These are phyloP conservation scores for Crucibulum laeve DNA, from an alignment of 768 basidiomycete genomes.

Conservation along the genomic window DNA sequence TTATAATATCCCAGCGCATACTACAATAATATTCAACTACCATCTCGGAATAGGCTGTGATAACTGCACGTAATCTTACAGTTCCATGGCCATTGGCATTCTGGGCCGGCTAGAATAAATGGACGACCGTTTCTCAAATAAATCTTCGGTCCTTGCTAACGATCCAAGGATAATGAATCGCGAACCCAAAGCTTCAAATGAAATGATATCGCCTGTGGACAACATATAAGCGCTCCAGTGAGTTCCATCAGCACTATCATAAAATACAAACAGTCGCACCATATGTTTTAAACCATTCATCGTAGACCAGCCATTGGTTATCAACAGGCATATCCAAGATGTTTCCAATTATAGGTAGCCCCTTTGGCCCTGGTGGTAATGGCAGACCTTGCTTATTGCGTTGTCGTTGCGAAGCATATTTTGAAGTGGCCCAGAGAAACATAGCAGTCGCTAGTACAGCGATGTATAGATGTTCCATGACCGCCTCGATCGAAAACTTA, in stretches of 20 bases:
- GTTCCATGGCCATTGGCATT: conserved; percentile 43
- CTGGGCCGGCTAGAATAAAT: conserved; percentile 50
- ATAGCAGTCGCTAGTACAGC: too few relatives aligned
- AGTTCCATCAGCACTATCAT: neutral
- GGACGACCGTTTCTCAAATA: conserved; percentile 48
- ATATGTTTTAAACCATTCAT: conserved; percentile 12
- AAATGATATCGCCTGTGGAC: conserved; percentile 45
- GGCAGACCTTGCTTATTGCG: conserved; percentile 1
- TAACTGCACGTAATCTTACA: conserved; percentile 25
- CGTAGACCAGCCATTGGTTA: conserved; percentile 11
- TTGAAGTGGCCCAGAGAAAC: too few relatives aligned
- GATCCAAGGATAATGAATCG: conserved; percentile 18
- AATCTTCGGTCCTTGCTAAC: conserved; percentile 34
- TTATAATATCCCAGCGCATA: conserved; percentile 30
- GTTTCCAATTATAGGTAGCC: conserved; percentile 13
- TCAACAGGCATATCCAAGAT: conserved; percentile 10
- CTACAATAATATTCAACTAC: conserved; percentile 2
- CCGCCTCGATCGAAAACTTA: too few relatives aligned
- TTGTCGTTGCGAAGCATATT: too few relatives aligned
- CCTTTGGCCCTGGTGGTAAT: conserved; percentile 8
- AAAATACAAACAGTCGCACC: conserved; percentile 3
- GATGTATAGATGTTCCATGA: too few relatives aligned
- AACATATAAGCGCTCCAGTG: neutral
- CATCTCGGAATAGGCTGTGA: neutral
- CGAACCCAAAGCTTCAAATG: conserved; percentile 39